These are phyloP conservation scores for Fusarium tuaranense DNA, from an alignment of 2,329 filamentous ascomycete species.

Conservation along the genomic window DNA sequence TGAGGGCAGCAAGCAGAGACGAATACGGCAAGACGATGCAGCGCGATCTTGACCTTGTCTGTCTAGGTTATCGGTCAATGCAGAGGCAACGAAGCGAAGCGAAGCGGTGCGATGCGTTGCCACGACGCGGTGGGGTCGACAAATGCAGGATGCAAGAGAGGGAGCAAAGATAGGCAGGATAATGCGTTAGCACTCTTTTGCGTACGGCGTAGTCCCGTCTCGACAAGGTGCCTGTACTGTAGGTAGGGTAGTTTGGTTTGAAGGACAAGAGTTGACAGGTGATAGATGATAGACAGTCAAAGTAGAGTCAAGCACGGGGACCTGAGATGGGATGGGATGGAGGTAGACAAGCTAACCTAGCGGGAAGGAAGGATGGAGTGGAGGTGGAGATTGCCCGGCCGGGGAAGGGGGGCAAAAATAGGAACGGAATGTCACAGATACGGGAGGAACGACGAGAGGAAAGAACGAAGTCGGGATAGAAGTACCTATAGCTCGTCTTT, in stretches of 20 bases:
- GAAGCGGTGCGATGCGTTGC: slow-evolving; percentile 36
- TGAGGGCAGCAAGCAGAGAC: slow-evolving; percentile 2
- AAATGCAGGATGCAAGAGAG: slow-evolving; percentile 40
- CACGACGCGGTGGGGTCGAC: slow-evolving; percentile 41
- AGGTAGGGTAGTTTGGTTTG: background rate
- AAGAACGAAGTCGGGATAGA: background rate
- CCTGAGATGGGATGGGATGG: slow-evolving; percentile 4
- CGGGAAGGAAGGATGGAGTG: background rate
- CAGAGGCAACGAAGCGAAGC: slow-evolving; percentile 19
- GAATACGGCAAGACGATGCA: slow-evolving; percentile 9
- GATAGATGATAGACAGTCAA: background rate
- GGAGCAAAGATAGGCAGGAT: slow-evolving; percentile 18
- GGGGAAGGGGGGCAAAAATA: background rate
- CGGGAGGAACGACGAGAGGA: background rate
- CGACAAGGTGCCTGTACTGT: slow-evolving; percentile 19
- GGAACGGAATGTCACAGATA: slow-evolving; percentile 2
- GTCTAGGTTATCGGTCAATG: slow-evolving; percentile 23
- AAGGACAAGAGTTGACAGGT: slow-evolving; percentile 19
- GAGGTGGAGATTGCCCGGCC: slow-evolving; percentile 16
- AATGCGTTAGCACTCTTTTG: slow-evolving; percentile 25
- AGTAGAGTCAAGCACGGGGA: background rate
- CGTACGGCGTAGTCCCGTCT: slow-evolving; percentile 27
- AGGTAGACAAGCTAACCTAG: background rate
- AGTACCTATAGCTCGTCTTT: slow-evolving; percentile 3
- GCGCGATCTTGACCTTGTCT: slow-evolving; percentile 9